phyloP scores from a whole-genome alignment of 2,329 filamentous ascomycete genomes.

The Ramichloridium luteum region DNA sequence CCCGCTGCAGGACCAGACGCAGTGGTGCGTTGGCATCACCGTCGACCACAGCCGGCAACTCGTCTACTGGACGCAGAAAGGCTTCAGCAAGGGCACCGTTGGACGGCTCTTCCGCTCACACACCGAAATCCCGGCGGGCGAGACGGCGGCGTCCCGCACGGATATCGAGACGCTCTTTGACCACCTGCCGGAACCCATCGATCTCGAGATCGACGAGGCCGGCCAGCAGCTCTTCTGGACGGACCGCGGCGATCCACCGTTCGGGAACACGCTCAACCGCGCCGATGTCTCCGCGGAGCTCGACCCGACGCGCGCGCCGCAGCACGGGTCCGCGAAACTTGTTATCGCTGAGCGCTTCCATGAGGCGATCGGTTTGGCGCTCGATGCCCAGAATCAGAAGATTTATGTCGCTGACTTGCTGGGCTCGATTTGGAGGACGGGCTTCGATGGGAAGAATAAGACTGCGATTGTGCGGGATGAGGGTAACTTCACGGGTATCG shows the following conservation, averaged over 20 bases:
- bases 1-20: conserved; percentile 13
- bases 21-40: conserved; percentile 39
- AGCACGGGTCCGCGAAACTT: too few relatives aligned
- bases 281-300: too few relatives aligned
- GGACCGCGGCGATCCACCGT: conserved; percentile 45
- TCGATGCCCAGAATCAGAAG: too few relatives aligned
- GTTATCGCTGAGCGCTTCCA: too few relatives aligned
- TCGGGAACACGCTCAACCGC: too few relatives aligned
- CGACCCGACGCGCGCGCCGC: too few relatives aligned
- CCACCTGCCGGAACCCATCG: conserved; percentile 43
- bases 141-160: conserved; percentile 25
- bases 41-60: conserved; percentile 32
- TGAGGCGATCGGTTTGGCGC: too few relatives aligned
- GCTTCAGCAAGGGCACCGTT: conserved; percentile 36
- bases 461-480: too few relatives aligned
- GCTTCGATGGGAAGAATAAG: too few relatives aligned
- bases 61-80: conserved; percentile 52
- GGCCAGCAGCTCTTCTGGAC: conserved; percentile 45
- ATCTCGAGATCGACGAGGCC: conserved; percentile 42
- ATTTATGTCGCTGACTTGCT: too few relatives aligned
- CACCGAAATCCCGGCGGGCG: conserved; percentile 28
- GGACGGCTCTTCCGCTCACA: conserved; percentile 43
- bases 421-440: too few relatives aligned
- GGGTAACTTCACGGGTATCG: too few relatives aligned
- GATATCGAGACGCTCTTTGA: conserved; percentile 35